Evolutionary conservation across 495 filamentous ascomycete species (phyloP).

Genomic region (Penicillium lividum): DNA sequence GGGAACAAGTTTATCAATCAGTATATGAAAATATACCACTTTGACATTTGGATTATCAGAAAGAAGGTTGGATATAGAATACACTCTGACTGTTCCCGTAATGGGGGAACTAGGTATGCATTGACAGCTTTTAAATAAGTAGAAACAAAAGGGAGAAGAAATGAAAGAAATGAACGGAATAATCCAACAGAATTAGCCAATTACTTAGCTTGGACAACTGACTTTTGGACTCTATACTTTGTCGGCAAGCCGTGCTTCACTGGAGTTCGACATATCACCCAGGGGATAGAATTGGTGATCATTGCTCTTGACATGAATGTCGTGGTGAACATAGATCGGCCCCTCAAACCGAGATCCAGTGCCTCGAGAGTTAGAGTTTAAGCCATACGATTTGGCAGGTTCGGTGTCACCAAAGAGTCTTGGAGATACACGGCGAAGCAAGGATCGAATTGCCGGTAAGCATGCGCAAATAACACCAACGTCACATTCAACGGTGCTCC

Average conservation of each 20-base stretch:
- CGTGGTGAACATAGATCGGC: conserved; percentile 12
- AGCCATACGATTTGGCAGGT: conserved; percentile 19
- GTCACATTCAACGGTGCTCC: conserved; percentile 37
- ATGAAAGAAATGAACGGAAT: not conserved
- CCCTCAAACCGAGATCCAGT: conserved; percentile 23
- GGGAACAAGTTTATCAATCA: too few relatives aligned
- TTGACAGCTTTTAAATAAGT: too few relatives aligned
- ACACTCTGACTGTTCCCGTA: too few relatives aligned
- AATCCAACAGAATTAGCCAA: not conserved
- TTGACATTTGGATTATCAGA: too few relatives aligned
- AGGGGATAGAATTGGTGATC: conserved; percentile 27
- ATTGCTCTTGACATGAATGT: conserved; percentile 18
- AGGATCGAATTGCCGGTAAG: conserved; percentile 33
- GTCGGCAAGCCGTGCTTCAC: conserved; percentile 19
- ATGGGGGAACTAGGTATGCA: too few relatives aligned
- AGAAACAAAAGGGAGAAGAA: not conserved
- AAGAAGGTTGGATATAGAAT: too few relatives aligned
- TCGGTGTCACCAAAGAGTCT: conserved; percentile 29
- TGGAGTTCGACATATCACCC: conserved; percentile 28
- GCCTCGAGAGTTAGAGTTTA: conserved; percentile 23
- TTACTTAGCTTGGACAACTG: not conserved
- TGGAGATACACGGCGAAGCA: conserved; percentile 29
- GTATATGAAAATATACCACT: too few relatives aligned
- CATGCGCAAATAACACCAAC: conserved; percentile 39
- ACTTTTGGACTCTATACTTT: not conserved